Conservation (phyloP, 441 rosid species). For the Manihot esculenta region DNA sequence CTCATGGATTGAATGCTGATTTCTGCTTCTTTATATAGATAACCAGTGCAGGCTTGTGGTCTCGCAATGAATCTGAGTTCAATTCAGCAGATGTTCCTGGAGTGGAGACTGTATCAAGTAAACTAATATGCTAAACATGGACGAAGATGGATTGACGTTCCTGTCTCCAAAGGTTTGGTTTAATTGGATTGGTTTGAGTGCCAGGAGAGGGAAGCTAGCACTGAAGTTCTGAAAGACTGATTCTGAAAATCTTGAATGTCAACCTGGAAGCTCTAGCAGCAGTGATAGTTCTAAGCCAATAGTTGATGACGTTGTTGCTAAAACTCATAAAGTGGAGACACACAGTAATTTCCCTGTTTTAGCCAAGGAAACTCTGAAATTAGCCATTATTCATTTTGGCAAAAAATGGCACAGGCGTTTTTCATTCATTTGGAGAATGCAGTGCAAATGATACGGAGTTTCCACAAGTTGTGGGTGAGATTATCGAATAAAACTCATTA, state of each 20-base stretch:
- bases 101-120: conserved; percentile 33
- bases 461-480: conserved; percentile 85
- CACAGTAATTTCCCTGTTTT: conserved; percentile 53
- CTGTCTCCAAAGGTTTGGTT: conserved; percentile 49
- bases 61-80: conserved; percentile 49
- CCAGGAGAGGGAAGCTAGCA: conserved; percentile 41
- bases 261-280: conserved; percentile 46
- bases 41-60: conserved; percentile 92
- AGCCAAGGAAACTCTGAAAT: conserved; percentile 76
- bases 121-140: conserved; percentile 42
- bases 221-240: conserved; percentile 55
- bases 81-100: conserved; percentile 34
- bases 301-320: conserved; percentile 46
- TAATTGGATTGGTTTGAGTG: conserved; percentile 48
- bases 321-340: conserved; percentile 55
- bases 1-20: not conserved
- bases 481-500: not conserved
- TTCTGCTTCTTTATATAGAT: conserved; percentile 55
- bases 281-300: conserved; percentile 40
- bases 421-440: conserved; percentile 59
- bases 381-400: conserved; percentile 62
- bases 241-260: conserved; percentile 42
- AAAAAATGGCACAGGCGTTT: conserved; percentile 77
- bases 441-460: conserved; percentile 46
- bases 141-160: conserved; percentile 47